Base-by-base conservation (phyloP, 2,329 filamentous ascomycete genomes). In the Penicillium glabrum region DNA sequence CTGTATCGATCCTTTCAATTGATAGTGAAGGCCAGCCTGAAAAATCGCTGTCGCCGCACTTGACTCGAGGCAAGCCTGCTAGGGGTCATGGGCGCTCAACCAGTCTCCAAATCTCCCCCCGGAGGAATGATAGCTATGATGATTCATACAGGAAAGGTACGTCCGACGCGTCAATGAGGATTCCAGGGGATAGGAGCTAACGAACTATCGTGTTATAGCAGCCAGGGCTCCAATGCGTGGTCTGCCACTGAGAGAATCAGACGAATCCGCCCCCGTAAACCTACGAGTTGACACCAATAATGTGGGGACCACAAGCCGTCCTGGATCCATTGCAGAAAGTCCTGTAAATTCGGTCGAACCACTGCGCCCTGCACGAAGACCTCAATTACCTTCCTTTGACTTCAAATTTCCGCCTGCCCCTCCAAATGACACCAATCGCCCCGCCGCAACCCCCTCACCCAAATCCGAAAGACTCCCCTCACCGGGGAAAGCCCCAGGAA, bases 1-100 rank as follows among this genome's bases (percentile, higher is more conserved):
- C 90, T 3, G 82, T 95, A 29, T 95, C 90, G 19, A 93, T 95
- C 61, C 86, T 93, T 46, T 93, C 90, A 10, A 85, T 93, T 65
- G 88, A 87, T 54, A 79, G 78, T 60, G 79, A 82, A 64, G 72
- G 72, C 58, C 61, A 69, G 61, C 60, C 61, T 51, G 65, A 72
- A 53, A 68, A 73, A 52, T 62, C 69, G 2, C 69, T 67, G 37
- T 71, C 66, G n/a, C 61, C 62, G 54, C 69, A 67, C 39, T 70
- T 69, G 54, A 74, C 77, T 63, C 74, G 81, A 21, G 77, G 81
- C 51, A 81, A 85, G 51, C 82, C 85, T 21, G 70, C 69, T 19
- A 85, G 86, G 65, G 84, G 87, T 5, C 92, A 96, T 78, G 86
- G 82, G 47, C 83, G 92, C 51, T 91, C 91, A 37, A 86, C 90